A percentile compares a stretch with the other conserved stretches of the same genome.
Evolutionary conservation across 441 rosid genomes (phyloP).

Genomic region (Brassica balearica): DNA sequence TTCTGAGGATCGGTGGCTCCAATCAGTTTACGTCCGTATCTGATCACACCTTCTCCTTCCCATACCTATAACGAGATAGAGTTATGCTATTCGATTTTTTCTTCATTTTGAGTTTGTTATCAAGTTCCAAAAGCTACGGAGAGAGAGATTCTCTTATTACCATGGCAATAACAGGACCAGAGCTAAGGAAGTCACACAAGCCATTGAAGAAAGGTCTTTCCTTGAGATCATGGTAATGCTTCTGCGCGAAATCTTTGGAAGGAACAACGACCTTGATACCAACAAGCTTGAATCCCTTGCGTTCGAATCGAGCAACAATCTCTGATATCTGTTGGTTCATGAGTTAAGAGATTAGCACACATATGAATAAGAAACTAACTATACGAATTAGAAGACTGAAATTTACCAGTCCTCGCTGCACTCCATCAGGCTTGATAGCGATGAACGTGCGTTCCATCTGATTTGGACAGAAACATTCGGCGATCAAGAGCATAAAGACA

Average conservation of each 20-base stretch:
- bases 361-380: background rate
- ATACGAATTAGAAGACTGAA: background rate
- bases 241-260: constrained; percentile 83
- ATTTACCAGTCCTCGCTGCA: constrained; percentile 91
- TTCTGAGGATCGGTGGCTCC: constrained; percentile 99
- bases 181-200: constrained; percentile 95
- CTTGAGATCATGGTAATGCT: constrained; percentile 92
- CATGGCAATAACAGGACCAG: constrained; percentile 42
- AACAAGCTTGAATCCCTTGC: constrained; percentile 97
- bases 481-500: background rate
- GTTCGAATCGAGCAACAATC: constrained; percentile 88
- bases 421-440: constrained; percentile 99
- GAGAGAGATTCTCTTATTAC: constrained; percentile 42
- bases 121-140: background rate
- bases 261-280: constrained; percentile 82
- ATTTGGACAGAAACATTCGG: constrained; percentile 10
- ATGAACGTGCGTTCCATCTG: constrained; percentile 96
- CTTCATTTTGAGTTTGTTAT: background rate
- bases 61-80: constrained; percentile 28
- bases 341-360: background rate
- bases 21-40: constrained; percentile 88
- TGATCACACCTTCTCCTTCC: constrained; percentile 98
- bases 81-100: background rate
- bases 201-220: constrained; percentile 96
- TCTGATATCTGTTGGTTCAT: constrained; percentile 71